Conservation (phyloP, 2,329 filamentous ascomycete species). For the Fusarium equiseti region DNA sequence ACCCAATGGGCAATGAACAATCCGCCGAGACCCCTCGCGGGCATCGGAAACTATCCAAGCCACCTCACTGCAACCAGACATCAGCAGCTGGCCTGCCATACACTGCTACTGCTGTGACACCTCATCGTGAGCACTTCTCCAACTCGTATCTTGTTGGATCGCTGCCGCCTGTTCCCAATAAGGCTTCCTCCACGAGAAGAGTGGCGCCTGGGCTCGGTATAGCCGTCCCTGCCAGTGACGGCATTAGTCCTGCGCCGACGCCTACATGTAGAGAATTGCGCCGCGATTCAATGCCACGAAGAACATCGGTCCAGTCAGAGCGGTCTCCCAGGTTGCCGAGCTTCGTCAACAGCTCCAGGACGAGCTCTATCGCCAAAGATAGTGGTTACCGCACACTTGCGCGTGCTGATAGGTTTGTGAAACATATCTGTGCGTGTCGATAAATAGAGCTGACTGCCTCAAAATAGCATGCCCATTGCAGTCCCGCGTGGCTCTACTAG, state of each 20-base stretch:
- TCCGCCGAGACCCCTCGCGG: slow-evolving; percentile 59
- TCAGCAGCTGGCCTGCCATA: slow-evolving; percentile 57
- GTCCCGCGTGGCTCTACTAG: slow-evolving; percentile 29
- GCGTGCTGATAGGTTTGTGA: slow-evolving; percentile 45
- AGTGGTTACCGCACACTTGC: slow-evolving; percentile 27
- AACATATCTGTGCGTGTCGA: slow-evolving; percentile 10
- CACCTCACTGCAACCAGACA: slow-evolving; percentile 57
- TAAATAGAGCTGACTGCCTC: slow-evolving; percentile 36
- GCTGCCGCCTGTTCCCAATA: slow-evolving; percentile 36
- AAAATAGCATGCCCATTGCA: slow-evolving; percentile 34
- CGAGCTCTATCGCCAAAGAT: slow-evolving; percentile 34
- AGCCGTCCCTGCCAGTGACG: slow-evolving; percentile 32
- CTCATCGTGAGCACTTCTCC: slow-evolving; percentile 48
- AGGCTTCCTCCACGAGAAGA: slow-evolving; percentile 29
- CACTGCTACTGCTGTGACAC: slow-evolving; percentile 49
- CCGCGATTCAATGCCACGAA: slow-evolving; percentile 35
- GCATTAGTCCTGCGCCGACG: slow-evolving; percentile 24
- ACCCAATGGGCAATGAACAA: slow-evolving; percentile 63
- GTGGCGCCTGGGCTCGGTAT: slow-evolving; percentile 34
- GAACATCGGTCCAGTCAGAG: slow-evolving; percentile 40
- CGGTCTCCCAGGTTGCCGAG: slow-evolving; percentile 30
- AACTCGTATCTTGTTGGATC: slow-evolving; percentile 51
- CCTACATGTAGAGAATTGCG: slow-evolving; percentile 31
- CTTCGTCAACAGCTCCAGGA: slow-evolving; percentile 29
- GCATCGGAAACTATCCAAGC: slow-evolving; percentile 66